These are phyloP conservation scores for Ophioceras dolichostomum DNA, from an alignment of 2,329 filamentous ascomycete genomes.

Conservation along the genomic window DNA sequence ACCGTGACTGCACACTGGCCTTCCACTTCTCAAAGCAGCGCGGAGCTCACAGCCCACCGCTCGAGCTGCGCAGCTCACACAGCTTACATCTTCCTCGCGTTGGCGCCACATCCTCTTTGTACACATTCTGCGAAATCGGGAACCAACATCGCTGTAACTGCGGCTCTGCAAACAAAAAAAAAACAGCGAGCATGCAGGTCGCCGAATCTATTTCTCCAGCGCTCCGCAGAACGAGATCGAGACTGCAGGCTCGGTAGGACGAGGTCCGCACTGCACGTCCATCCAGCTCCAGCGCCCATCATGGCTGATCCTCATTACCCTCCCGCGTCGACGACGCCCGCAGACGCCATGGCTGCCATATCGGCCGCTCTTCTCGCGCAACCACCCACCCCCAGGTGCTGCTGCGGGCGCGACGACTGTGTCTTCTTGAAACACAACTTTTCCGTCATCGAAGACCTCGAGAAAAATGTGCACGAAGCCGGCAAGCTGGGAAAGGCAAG, in stretches of 20 bases:
- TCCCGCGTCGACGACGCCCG: not conserved
- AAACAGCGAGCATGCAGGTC: not conserved
- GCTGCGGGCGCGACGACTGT: slow-evolving; percentile 74
- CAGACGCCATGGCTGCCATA: slow-evolving; percentile 2
- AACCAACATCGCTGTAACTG: not conserved
- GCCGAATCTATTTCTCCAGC: not conserved
- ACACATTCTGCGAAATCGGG: no score
- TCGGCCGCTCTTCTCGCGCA: slow-evolving; percentile 1
- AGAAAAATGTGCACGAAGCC: slow-evolving; percentile 77
- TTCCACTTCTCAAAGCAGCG: no score
- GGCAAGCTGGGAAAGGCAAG: slow-evolving; percentile 87
- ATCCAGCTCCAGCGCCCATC: not conserved
- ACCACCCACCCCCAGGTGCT: slow-evolving; percentile 48
- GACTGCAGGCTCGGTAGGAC: not conserved
- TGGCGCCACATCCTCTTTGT: no score
- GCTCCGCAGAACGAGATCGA: not conserved
- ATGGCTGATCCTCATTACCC: not conserved
- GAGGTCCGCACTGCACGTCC: not conserved
- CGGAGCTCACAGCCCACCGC: no score
- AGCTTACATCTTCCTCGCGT: no score
- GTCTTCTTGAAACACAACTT: slow-evolving; percentile 72
- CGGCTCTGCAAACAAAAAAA: not conserved
- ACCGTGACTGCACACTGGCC: no score
- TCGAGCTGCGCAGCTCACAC: no score
- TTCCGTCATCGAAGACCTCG: slow-evolving; percentile 63